Evolutionary conservation across 2,329 filamentous ascomycete species (phyloP).

Genomic region (Meredithiella fracta): DNA sequence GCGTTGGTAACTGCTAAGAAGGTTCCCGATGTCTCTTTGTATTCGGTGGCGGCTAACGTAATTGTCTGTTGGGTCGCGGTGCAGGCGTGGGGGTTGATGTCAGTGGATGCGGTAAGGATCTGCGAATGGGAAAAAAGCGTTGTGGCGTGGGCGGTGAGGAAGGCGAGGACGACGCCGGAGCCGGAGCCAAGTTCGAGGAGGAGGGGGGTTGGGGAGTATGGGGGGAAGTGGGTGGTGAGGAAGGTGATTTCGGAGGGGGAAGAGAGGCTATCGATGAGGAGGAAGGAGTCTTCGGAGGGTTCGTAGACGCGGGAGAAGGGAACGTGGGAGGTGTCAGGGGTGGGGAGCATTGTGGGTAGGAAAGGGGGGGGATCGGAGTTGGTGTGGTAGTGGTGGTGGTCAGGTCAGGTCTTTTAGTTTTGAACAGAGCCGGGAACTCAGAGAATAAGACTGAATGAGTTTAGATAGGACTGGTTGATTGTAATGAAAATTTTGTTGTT

Average conservation of each 20-base stretch:
- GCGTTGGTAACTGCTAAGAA: constrained; percentile 53
- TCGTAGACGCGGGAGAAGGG: constrained; percentile 82
- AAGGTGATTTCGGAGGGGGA: constrained; percentile 51
- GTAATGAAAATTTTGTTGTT: neutral
- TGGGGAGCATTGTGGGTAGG: constrained; percentile 57
- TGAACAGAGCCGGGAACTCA: too few species aligned
- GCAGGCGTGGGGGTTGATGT: constrained; percentile 77
- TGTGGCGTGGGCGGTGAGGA: constrained; percentile 59
- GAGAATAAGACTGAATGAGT: neutral
- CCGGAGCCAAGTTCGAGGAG: constrained; percentile 79
- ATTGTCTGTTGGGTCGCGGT: constrained; percentile 57
- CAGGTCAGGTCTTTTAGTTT: too few species aligned
- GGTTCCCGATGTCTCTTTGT: constrained; percentile 16
- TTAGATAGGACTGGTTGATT: neutral
- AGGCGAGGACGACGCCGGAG: constrained; percentile 85
- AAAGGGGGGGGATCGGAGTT: neutral
- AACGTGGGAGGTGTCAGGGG: constrained; percentile 83
- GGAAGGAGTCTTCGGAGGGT: constrained; percentile 87
- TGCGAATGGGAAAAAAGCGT: constrained; percentile 55
- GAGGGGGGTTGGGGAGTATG: constrained; percentile 33
- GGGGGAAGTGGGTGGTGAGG: constrained; percentile 44
- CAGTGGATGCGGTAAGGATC: constrained; percentile 58
- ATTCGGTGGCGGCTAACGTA: constrained; percentile 17
- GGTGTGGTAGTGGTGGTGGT: neutral
- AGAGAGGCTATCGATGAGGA: constrained; percentile 82